Evolutionary conservation across 257 asterid genomes (phyloP), one percentile per base, ranked within the genome.

Genomic region (Prunella vulgaris): DNA sequence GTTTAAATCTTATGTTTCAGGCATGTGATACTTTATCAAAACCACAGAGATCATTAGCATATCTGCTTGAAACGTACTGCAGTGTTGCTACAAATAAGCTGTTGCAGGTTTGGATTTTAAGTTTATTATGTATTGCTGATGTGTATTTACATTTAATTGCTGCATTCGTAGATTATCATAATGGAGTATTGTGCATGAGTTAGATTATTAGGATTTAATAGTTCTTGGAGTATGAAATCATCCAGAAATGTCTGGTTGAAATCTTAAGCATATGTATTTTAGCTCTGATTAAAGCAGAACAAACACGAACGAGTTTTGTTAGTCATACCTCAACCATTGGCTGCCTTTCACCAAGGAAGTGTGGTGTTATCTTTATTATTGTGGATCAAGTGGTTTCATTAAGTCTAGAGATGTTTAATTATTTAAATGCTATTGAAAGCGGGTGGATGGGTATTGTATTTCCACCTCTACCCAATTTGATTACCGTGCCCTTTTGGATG

Each of bases 31-130:
- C 87, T 25, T 71, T 90, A 80, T 80, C 86, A 32, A 93, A 93
- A 83, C 95, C 97, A 17, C 99, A 93, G 74, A 93, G 87, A 80
- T 93, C 99, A 59, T 81, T 93, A 84, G 96, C 99, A 49, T 86
- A 87, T 82, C 83, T 93, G 82, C 96, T 93, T 69, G 97, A 93
- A 75, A 64, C 83, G 22, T 90, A 89, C 71, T 93, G 95, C 63
- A 70, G 88, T 62, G 84, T 93, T 72, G 57, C 81, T 57, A 68
- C 95, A 74, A 93, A 93, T 74, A 93, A 93, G 74, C 70, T 82
- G 62, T 81, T 93, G 44, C 99, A 93, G 97, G 99, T 90, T 66
- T 48, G 77, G 64, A 58, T 71, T 9, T 15, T 42, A 35, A 17
- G 18, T 60, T 68, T 71, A 40, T 7, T 75, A 9, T 70, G 30